Conservation (phyloP, 148 eudicot species). For the Rheum nobile region DNA sequence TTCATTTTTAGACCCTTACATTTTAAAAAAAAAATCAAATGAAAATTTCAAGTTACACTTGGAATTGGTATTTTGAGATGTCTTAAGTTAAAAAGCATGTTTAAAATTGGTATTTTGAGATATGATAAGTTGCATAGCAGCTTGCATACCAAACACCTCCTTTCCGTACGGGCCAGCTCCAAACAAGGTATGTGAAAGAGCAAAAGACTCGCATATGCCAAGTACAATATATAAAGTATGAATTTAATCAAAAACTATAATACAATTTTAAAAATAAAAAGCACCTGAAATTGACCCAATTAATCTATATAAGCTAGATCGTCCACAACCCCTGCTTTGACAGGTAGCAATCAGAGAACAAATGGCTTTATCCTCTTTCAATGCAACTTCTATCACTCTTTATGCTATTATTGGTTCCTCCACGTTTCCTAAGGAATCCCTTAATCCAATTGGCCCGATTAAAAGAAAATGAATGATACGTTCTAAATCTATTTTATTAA, state of each 20-base stretch:
- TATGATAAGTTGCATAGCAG: no score
- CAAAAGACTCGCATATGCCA: neutral
- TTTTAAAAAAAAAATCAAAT: no score
- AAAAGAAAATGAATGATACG: neutral
- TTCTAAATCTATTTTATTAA: neutral
- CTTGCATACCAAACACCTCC: neutral
- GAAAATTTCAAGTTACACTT: no score
- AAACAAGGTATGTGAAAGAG: neutral
- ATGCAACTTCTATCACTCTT: neutral
- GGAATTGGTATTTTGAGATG: no score
- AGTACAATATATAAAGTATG: neutral
- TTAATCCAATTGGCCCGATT: neutral
- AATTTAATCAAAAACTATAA: neutral
- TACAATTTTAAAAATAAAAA: neutral
- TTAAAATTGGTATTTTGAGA: no score
- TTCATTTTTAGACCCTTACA: no score
- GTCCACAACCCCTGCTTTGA: constrained; percentile 1
- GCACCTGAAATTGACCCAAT: constrained; percentile 2
- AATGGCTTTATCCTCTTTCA: neutral
- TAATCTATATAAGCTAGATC: neutral
- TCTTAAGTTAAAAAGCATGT: no score
- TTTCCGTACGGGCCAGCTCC: neutral
- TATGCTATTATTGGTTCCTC: neutral
- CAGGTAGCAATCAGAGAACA: constrained; percentile 1
- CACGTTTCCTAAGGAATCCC: neutral